Percentiles rank a stretch among this genome's conserved stretches.
Evolutionary conservation across 805 yeast species (phyloP).

Genomic region (Monosporozyma aquatica): DNA sequence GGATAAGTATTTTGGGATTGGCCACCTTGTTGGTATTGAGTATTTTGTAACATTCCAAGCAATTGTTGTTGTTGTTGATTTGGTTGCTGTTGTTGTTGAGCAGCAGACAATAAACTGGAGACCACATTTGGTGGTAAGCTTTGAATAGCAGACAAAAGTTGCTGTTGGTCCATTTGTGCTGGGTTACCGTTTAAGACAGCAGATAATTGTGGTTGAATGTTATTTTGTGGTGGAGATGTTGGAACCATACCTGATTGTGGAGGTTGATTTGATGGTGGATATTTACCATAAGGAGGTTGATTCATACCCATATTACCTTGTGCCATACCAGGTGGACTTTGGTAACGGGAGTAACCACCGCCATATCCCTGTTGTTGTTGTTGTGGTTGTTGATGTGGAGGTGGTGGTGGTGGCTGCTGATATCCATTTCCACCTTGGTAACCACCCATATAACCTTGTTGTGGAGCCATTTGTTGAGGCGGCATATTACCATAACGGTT

Average conservation of each 20-base stretch:
- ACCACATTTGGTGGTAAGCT: constrained; percentile 30
- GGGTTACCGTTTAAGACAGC: constrained; percentile 18
- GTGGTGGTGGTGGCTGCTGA: too few relatives aligned
- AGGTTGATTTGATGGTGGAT: constrained; percentile 6
- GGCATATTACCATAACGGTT: constrained; percentile 10
- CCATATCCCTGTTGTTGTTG: constrained; percentile 13
- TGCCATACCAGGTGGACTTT: constrained; percentile 2
- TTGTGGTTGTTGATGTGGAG: too few relatives aligned
- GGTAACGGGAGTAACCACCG: constrained; percentile 17
- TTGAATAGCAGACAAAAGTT: constrained; percentile 28
- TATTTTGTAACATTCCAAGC: constrained; percentile 21
- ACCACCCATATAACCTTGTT: constrained; percentile 10
- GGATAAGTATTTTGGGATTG: constrained; percentile 11
- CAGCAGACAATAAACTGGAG: constrained; percentile 24
- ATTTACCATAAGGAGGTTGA: constrained; percentile 5
- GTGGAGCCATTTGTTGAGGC: constrained; percentile 14
- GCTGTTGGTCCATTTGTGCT: constrained; percentile 26
- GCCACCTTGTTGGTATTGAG: constrained; percentile 25
- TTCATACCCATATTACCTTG: neutral
- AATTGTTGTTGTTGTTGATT: constrained; percentile 24
- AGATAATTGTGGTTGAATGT: constrained; percentile 21
- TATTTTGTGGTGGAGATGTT: constrained; percentile 17
- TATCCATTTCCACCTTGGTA: constrained; percentile 5
- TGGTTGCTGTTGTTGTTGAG: constrained; percentile 29
- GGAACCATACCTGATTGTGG: constrained; percentile 13